Base-by-base conservation (phyloP, 1,284 basidiomycete species). In the Fomitopsis pinicola region DNA sequence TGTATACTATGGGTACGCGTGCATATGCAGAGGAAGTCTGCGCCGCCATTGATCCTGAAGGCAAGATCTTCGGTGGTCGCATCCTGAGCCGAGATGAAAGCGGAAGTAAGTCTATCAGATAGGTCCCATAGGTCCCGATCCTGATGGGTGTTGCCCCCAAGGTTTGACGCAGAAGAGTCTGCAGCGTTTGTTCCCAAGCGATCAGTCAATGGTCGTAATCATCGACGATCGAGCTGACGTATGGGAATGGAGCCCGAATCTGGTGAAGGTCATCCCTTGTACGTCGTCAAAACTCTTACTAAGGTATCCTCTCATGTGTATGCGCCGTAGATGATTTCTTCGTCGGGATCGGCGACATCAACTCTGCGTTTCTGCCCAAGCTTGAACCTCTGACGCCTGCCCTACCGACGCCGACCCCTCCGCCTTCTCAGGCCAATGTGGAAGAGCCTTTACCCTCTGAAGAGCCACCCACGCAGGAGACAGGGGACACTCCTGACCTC, bases 1-100 rank as follows among this genome's bases (percentile, higher is more conserved):
- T 99, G 56, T 99, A 99, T 77, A 99, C 97, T 30, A 99, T 99
- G 95, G 97, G 97, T 59, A 98, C 97, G 19, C 86, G 97, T 48
- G 91, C 95, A 50, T 99, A 99, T 75, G 97, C 97, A 45, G 92
- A 96, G 75, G 88, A 95, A 74, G 95, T 98, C 17, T 98, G 95
- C 77, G 86, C 89, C 60, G 88, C 95, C 42, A 92, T 99, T 71
- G 97, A 99, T 77, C 94, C 96, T 10, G 87, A 91, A 59, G 88
- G 89, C 15, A 87, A 82, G 72, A 82, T 92, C 64, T 99, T 99
- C 70, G 91, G 92, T 52, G 90, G 89, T 48, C 84, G 97, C 44
- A 86, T 99, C 57, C 77, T 99, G 56, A 96, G 92, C 72, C 83
- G 97, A 66, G 97, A 98, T 74, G 97, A 99, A 78, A 97, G 92